These are phyloP conservation scores for Paramicrosporidium saccamoebae DNA, from an alignment of 371 early-diverging fungal genomes.

Conservation along the genomic window DNA sequence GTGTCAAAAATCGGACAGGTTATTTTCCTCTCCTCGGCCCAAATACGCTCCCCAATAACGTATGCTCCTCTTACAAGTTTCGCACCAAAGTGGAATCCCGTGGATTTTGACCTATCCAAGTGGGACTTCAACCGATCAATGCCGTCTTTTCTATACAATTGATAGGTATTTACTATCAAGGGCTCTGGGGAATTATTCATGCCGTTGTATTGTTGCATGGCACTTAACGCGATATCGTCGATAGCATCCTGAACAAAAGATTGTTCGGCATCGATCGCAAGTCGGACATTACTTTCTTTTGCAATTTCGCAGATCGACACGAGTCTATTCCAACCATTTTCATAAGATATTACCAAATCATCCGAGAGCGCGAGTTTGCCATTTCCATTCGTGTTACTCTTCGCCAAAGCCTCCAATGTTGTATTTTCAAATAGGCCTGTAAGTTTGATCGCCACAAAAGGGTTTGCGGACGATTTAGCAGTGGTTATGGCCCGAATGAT, in stretches of 20 bases:
- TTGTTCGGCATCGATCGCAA: constrained; percentile 83
- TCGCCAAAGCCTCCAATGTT: neutral
- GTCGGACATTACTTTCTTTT: constrained; percentile 15
- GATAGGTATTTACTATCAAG: constrained; percentile 65
- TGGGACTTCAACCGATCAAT: constrained; percentile 23
- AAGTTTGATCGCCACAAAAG: too few relatives aligned
- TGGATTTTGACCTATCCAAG: constrained; percentile 19
- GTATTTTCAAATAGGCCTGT: neutral
- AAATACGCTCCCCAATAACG: constrained; percentile 55
- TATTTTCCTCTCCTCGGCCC: constrained; percentile 23
- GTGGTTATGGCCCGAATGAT: too few relatives aligned
- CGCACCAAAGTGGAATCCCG: constrained; percentile 38
- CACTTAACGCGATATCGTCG: constrained; percentile 33
- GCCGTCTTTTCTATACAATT: constrained; percentile 62
- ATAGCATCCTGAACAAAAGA: constrained; percentile 70
- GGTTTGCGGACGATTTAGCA: too few relatives aligned
- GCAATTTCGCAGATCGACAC: constrained; percentile 12
- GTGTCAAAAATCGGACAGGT: constrained; percentile 46
- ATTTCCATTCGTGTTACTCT: constrained; percentile 1
- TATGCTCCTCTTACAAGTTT: constrained; percentile 82
- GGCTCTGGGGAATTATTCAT: constrained; percentile 7
- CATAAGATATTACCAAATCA: neutral
- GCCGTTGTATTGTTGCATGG: constrained; percentile 25
- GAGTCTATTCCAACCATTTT: neutral
- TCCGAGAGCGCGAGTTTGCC: constrained; percentile 1